Base-by-base conservation (phyloP, 2,329 filamentous ascomycete species). In the Cordyceps farinosa region DNA sequence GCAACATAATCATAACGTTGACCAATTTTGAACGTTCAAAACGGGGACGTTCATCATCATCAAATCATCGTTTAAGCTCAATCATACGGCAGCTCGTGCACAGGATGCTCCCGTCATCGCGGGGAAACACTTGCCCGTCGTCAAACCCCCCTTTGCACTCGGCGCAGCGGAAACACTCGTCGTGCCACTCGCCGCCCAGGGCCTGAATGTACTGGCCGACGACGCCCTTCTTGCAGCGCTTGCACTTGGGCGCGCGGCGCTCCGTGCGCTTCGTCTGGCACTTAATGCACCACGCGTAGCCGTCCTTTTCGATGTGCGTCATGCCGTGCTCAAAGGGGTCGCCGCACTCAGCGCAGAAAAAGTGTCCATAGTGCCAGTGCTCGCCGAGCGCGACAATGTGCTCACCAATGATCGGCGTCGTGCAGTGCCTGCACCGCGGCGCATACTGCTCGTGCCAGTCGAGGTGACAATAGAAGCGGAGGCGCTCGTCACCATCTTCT, bases 321-420 rank as follows among this genome's bases (percentile, higher is more conserved):
- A 83, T 84, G 65, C 84, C 85, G 54, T 82, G 81, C 68, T 83
- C 91, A 73, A 99, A 99, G 0, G 95, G 94, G 78, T 99, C 94
- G 68, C 95, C 95, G 74, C 95, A 99, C 81, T 99, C 92, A 48
- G 95, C 95, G 73, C 95, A 99, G 84, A 99, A 99, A 79, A 99
- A 99, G 78, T 99, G 95, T 0, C 95, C 95, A 60, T 91, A 90
- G 75, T 99, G 95, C 91, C 92, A 99, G 77, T 97, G 92, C n/a
- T 89, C 86, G 1, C 95, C 95, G 63, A 96, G 91, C 1, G 95
- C 95, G 15, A 97, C 89, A 38, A 97, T 88, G 68, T 98, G 92
- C 76, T 98, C 93, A 48, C 93, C 93, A 69, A 98, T 88, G 71
- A 99, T 99, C 3, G 95, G 94, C 8, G 95, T 99, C 75, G 90